These are phyloP conservation scores for Bryoerythrophyllum caledonicum DNA, from an alignment of 225 moss, liverwort and hornwort genomes.

Conservation along the genomic window DNA sequence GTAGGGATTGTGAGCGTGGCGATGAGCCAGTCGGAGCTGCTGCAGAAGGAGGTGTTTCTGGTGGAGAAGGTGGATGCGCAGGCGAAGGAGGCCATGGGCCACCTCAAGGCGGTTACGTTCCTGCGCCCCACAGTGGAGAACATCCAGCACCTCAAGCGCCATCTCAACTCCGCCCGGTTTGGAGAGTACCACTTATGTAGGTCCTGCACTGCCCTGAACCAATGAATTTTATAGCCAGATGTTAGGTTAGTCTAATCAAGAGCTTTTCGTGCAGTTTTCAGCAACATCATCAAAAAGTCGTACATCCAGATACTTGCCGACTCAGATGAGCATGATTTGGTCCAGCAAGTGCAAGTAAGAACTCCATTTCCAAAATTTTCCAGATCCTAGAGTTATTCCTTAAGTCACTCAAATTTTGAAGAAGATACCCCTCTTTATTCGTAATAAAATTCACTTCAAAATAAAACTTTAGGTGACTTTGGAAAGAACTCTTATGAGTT, in stretches of 20 bases:
- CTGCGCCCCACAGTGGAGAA: constrained; percentile 89
- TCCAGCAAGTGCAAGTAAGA: constrained; percentile 93
- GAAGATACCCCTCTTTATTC: too few species aligned
- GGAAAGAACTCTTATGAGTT: not conserved
- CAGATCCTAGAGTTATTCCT: not conserved
- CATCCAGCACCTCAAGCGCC: constrained; percentile 90
- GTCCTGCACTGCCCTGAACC: constrained; percentile 36
- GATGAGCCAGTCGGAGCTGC: constrained; percentile 91
- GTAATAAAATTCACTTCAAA: too few species aligned
- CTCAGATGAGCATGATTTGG: constrained; percentile 88
- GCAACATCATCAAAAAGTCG: constrained; percentile 91
- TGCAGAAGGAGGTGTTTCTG: constrained; percentile 94
- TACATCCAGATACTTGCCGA: constrained; percentile 96
- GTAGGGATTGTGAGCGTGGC: constrained; percentile 94
- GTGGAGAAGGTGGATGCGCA: constrained; percentile 92
- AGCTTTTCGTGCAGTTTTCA: constrained; percentile 70
- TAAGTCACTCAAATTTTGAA: too few species aligned
- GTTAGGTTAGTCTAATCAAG: not conserved
- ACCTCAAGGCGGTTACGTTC: constrained; percentile 92
- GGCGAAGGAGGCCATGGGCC: constrained; percentile 86
- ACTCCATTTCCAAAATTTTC: not conserved
- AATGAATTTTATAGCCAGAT: not conserved
- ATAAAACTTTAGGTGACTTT: too few species aligned
- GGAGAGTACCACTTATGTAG: constrained; percentile 99
- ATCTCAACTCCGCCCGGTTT: constrained; percentile 85